These are phyloP conservation scores for Arthrobotrys sphaeroides DNA, from an alignment of 2,329 filamentous ascomycete genomes.

Conservation along the genomic window DNA sequence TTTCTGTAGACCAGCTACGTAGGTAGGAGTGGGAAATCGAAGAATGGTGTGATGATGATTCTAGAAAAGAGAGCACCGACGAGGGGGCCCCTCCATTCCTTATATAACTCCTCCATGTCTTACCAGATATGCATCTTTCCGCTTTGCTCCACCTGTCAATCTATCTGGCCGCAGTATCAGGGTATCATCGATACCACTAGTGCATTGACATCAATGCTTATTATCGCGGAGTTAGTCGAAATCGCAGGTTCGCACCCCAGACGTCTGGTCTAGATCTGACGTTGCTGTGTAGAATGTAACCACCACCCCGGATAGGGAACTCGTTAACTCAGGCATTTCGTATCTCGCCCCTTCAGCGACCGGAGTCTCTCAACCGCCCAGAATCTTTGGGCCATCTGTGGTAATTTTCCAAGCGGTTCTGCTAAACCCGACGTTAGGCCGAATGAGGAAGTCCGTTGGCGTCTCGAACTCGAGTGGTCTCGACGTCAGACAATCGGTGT, in stretches of 20 bases:
- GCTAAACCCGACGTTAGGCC: conserved; percentile 7
- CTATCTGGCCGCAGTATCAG: neutral
- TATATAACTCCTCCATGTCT: conserved; percentile 8
- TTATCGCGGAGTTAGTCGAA: neutral
- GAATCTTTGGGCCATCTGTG: conserved; percentile 20
- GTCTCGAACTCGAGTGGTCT: conserved; percentile 31
- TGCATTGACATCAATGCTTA: neutral
- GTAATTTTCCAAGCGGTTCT: neutral
- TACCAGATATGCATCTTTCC: neutral
- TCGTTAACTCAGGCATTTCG: neutral
- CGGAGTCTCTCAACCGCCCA: neutral
- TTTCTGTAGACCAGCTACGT: conserved; percentile 29
- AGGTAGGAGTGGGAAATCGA: neutral
- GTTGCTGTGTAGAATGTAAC: neutral
- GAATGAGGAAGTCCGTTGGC: neutral
- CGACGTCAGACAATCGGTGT: conserved; percentile 25
- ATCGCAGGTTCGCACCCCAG: neutral
- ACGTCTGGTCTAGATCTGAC: neutral
- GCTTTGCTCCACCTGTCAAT: neutral
- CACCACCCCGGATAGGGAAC: neutral
- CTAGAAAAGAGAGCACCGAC: neutral
- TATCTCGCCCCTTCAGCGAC: neutral
- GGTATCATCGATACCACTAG: neutral
- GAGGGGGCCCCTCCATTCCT: neutral
- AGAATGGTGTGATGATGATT: neutral